Base-by-base conservation (phyloP, 768 basidiomycete species). In the Auriscalpium vulgare region DNA sequence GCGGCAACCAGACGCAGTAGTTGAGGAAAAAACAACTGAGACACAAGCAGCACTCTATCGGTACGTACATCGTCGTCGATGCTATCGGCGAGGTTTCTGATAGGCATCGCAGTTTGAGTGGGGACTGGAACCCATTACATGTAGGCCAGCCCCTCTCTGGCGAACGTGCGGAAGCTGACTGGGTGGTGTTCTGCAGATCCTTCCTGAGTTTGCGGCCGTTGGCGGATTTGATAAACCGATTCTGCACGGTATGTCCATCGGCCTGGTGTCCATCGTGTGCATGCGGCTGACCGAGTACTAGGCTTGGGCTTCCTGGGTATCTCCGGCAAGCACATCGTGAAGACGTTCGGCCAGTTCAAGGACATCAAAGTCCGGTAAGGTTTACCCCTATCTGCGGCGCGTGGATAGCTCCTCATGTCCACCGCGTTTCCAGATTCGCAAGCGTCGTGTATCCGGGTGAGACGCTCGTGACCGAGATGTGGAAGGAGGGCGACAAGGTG, bases 191-290 rank as follows among this genome's bases (percentile, higher is more conserved):
- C 17, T 51, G 40, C 65, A 93, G 88, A 92, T 99, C 63, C 83
- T 88, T 52, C 95, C 97, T 1, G 84, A 91, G 56, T 98, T 97
- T 66, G 93, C 97, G 10, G 87, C 88, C 10, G 87, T 95, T 50
- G 95, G 92, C n/a, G 94, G 94, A 0, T 97, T 95, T 68, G 86
- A 92, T 62, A 84, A 84, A 68, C 95, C 95, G 1, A 94, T 91
- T 59, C 74, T 91, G 16, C 89, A 91, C 63, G 89, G 78, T 76
- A 57, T 35, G 48, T 59, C 38, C 40, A 23, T 50, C 16, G n/a
- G 34, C 40, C 35, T 54, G 13, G 14, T 37, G 34, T 29, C n/a
- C 19, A 29, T 36, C 21, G 38, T 48, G 37, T 48, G 50, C 37
- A 44, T 45, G 21, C 44, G 45, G 56, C 50, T 37, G 37, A 36